Base-by-base conservation (phyloP, 805 yeast species). In the Groenewaldozyma tartarivorans region DNA sequence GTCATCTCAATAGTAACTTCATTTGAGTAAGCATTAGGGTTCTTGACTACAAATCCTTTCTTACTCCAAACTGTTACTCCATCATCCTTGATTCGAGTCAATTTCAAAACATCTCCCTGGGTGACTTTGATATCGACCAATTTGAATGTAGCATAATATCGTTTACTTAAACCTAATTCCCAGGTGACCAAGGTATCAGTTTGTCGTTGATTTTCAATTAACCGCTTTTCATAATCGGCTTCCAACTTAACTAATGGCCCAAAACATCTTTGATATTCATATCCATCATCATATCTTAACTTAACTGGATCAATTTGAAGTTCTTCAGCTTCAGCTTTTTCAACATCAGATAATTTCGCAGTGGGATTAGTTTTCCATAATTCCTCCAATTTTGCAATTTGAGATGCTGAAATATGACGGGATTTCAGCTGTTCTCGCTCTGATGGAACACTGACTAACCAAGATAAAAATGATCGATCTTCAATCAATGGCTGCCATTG, bases 401-500 rank as follows among this genome's bases (percentile, higher is more conserved):
- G 86, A 20, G 74, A 67, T 33, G 75, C 71, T 0, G 80, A 64
- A 24, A 83, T 69, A n/a, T 67, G 55, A 33, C 73, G 68, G 1
- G 87, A 69, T 35, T 64, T 64, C n/a, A 75, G 53, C 42, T 68
- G 58, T 36, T 79, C 82, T 21, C 75, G 84, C 41, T 79, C 86
- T 1, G 67, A 52, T 0, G 95, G 94, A 3, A 64, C 68, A 2
- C 76, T 66, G 0, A 86, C 88, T 9, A 88, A 74, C 96, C 96
- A 88, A 1, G 85, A 65, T 42, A 88, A 64, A 43, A 88, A 74
- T 47, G 75, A 79, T 30, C 94, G 69, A 48, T 85, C 80, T 48
- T 81, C 90, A 42, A 88, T 83, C 41, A 88, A 64, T 0, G 95
- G 73, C 53, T 81, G 85, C 96, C 96, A 88, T 45, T 82, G 81